A percentile compares a stretch with the other conserved stretches of the same genome.
Evolutionary conservation across 2,329 filamentous ascomycete species (phyloP).

Genomic region (Fusarium coicis): DNA sequence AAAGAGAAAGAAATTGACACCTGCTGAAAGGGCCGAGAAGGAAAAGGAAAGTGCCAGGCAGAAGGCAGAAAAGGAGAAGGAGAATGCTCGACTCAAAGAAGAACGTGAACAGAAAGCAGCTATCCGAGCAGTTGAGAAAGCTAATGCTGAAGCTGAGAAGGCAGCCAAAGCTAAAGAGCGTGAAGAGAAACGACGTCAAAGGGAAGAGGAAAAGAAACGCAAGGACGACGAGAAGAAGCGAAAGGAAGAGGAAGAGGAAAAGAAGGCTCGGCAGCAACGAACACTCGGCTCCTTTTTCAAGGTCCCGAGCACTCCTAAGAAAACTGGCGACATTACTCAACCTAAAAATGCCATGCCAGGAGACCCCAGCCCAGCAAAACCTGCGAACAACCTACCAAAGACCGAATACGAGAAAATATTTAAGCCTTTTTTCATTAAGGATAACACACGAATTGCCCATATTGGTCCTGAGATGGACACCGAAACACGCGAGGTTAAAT

Average conservation of each 20-base stretch:
- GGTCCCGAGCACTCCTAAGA: conserved; percentile 54
- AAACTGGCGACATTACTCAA: conserved; percentile 49
- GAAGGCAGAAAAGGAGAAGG: conserved; percentile 53
- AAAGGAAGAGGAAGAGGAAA: conserved; percentile 64
- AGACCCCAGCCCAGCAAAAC: conserved; percentile 41
- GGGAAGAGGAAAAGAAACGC: conserved; percentile 52
- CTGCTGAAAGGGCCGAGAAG: conserved; percentile 51
- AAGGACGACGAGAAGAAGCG: conserved; percentile 55
- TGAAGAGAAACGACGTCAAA: conserved; percentile 53
- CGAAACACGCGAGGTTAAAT: conserved; percentile 64
- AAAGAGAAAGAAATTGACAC: conserved; percentile 58
- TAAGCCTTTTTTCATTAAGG: conserved; percentile 82
- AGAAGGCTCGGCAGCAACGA: conserved; percentile 60
- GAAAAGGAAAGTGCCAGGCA: conserved; percentile 51
- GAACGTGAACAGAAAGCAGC: conserved; percentile 47
- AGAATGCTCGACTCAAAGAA: conserved; percentile 53
- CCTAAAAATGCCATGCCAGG: conserved; percentile 45
- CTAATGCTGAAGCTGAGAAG: conserved; percentile 51
- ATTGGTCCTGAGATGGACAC: conserved; percentile 67
- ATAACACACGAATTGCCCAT: conserved; percentile 76
- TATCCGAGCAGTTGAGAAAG: conserved; percentile 45
- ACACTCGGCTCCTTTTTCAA: conserved; percentile 61
- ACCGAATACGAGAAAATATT: conserved; percentile 77
- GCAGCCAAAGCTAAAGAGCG: conserved; percentile 51
- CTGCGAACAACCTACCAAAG: conserved; percentile 28